Base-by-base conservation (phyloP, 164 flowering plant genomes). In the Chloranthus sessilifolius region DNA sequence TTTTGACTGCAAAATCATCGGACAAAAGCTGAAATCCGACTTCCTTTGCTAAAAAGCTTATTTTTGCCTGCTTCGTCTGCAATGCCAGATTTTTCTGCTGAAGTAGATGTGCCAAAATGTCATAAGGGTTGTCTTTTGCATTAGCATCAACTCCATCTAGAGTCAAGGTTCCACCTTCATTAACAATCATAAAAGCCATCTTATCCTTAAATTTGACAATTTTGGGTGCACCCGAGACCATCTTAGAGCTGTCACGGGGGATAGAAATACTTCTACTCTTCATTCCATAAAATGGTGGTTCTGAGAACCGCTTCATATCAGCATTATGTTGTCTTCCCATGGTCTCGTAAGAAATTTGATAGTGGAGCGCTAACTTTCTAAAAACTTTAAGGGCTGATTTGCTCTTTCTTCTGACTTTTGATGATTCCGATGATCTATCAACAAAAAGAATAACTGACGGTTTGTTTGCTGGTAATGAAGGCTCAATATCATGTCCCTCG, bases 11-110 rank as follows among this genome's bases (percentile, higher is more conserved):
- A 41, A 80, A 27, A 74, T 92, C 95, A 65, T 82, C 78, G 51
- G 96, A 83, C 24, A 92, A 58, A 59, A 92, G 94, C 62, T 82
- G 83, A 55, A 92, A 88, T 17, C 99, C 96, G 41, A 59, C 80
- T 50, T 82, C 71, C 63, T 79, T 76, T 35, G 94, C 96, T 43
- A 88, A 65, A 21, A 69, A 66, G 66, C 94, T 83, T 53, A 92
- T 47, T 44, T 76, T 83, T 16, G 56, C 52, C 58, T 67, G 73
- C 60, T 81, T 78, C 16, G 22, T 11, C 22, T 40, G 45, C 16
- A 47, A 26, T 25, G 45, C 15, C 35, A 44, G 52, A 47, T 47
- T 36, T 61, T 72, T 76, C 50, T 69, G 73, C 61, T 74, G 74
- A 59, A 84, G 71, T 53, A 79, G 53, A 59, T 73, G 36, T 24